Conservation (phyloP, 2,329 filamentous ascomycete genomes). For the Zasmidium citrigriseum region DNA sequence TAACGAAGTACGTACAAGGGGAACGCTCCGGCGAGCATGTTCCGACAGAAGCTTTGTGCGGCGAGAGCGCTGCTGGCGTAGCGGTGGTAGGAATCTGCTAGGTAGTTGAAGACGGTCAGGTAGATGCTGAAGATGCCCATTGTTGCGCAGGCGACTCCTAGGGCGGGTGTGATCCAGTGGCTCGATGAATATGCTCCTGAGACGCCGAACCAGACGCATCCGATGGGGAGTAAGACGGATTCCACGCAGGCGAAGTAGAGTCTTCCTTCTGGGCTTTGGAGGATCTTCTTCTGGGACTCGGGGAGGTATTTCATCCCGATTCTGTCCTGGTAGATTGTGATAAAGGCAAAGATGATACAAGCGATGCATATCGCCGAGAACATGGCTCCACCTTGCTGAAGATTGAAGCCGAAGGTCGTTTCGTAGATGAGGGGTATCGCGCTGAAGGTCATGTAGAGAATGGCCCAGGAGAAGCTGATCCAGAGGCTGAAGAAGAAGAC, state of each 20-base stretch:
- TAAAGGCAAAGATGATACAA: conserved; percentile 69
- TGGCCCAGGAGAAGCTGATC: conserved; percentile 86
- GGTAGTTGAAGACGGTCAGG: conserved; percentile 87
- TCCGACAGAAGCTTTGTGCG: conserved; percentile 83
- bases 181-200: conserved; percentile 58
- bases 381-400: conserved; percentile 68
- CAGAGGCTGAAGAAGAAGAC: conserved; percentile 87
- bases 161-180: conserved; percentile 71
- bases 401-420: conserved; percentile 66
- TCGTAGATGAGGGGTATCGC: conserved; percentile 78
- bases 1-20: conserved; percentile 60
- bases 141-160: conserved; percentile 72
- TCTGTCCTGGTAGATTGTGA: conserved; percentile 53
- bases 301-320: conserved; percentile 22
- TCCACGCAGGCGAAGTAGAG: conserved; percentile 83
- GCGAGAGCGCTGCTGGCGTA: conserved; percentile 86
- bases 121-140: conserved; percentile 88
- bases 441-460: conserved; percentile 82
- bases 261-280: conserved; percentile 67
- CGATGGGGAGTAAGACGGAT: conserved; percentile 72
- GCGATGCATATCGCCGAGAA: conserved; percentile 72
- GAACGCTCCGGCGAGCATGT: conserved; percentile 78
- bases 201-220: conserved; percentile 81
- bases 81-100: conserved; percentile 82
- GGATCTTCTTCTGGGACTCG: conserved; percentile 38